Base-by-base conservation (phyloP, 805 yeast genomes). In the Pichia ethanolica region DNA sequence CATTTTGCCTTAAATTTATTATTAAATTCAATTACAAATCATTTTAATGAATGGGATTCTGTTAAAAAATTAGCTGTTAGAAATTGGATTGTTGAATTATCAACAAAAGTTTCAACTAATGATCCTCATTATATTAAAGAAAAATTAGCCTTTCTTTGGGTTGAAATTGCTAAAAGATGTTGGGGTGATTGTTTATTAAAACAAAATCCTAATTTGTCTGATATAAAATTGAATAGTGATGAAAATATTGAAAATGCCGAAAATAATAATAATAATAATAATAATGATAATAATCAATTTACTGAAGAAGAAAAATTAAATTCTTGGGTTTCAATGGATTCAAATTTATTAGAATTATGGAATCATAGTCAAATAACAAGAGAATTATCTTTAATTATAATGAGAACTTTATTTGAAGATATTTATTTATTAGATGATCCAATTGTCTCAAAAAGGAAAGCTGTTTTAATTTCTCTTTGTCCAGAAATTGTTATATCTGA, bases 121-220 rank as follows among this genome's bases (percentile, higher is more conserved):
- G 97, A 91, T 63, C 96, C 98, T 7, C 91, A 89, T 64, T 95
- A 83, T 59, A 73, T 93, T 49, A 87, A 83, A 60, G 98, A 90
- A 62, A 93, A 93, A 66, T 62, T 90, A 39, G 95, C 97, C 12
- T 84, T 79, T 55, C 68, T 93, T 28, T 90, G 98, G 97, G 96
- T 87, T 0, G 83, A 86, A 39, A 72, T 93, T 7, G 95, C 96
- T 10, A 93, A 93, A 61, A 75, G 96, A 50, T 75, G 82, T 33
- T 93, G 99, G 99, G 97, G 97, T 14, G 72, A 78, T 37, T 81
- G 77, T 52, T 66, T 86, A n/a, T 73, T 62, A 9, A 56, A 57
- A 34, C 52, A 53, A 28, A 56, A 58, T 10, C 27, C 45, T 13
- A 10, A 12, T 20, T 13, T n/a, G 3, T 26, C 26, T 7, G 9